Evolutionary conservation across 2,329 filamentous ascomycete genomes (phyloP), one percentile per base, ranked within the genome.

Genomic region (Cladophialophora carrionii): DNA sequence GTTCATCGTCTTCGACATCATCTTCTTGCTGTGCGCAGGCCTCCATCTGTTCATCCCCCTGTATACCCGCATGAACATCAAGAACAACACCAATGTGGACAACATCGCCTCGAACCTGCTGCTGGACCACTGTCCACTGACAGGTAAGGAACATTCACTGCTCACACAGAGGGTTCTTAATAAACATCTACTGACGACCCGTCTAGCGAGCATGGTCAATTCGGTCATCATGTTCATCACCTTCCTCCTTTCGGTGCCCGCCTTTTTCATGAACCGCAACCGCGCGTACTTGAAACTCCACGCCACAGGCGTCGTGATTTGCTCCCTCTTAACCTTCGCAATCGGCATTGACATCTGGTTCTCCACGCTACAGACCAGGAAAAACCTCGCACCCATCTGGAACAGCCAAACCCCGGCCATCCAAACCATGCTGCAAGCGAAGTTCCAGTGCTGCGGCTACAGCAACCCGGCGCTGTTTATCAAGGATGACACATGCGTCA

Each of bases 381-480:
- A 83, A 43, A 85, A 85, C 67, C 85, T 93, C 65, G 80, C 77
- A 63, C 74, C 78, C 1, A 81, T 89, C 59, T 95, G 89, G 85
- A 78, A 80, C 26, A 73, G 78, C 4, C 86, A 90, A 76, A 73
- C 83, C 2, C 72, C 82, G 0, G 71, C 77, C 1, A 81, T 87
- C 3, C 89, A 92, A 76, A 85, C 84, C 69, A 78, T 93, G 61
- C 82, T 95, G 74, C 90, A 95, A 77, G 83, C 85, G 71, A 68
- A 92, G 87, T 93, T 94, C 75, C 76, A 86, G 72, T 95, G 91
- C 85, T 95, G 91, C 72, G 91, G 91, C 67, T 95, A 91, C 79
- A 79, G 85, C 71, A 91, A 92, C 78, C 86, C 84, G 76, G 89
- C 87, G 4, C 83, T 85, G 12, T 94, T 93, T 75, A 82, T 91